Base-by-base conservation (phyloP, 2,329 filamentous ascomycete genomes). In the Beauveria asiatica region DNA sequence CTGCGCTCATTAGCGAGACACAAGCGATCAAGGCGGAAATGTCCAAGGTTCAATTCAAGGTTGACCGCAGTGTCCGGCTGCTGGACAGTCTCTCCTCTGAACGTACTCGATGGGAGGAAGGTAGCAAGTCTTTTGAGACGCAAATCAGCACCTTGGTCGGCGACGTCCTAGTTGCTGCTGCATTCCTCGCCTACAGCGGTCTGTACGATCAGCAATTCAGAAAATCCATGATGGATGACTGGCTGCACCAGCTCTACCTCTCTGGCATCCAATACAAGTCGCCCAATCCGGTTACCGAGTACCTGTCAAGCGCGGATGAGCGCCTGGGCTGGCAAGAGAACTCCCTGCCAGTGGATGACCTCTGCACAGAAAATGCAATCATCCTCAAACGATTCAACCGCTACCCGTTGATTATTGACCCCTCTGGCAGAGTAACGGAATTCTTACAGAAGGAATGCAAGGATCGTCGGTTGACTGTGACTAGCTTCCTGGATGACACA, bases 331-430 rank as follows among this genome's bases (percentile, higher is more conserved):
- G 94, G 94, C 95, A 99, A 76, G 88, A 92, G 68, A 90, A 99
- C 71, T 88, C 88, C 17, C 78, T 99, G 54, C 94, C 95, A 2
- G 93, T 97, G 5, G 94, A 99, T 71, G 94, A 99, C 70, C 83
- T 99, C 45, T 99, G 94, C 80, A 99, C 94, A 0, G 94, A 99
- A 75, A 99, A 99, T 70, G 94, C 95, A 49, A 97, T 99, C 69
- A 88, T 99, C 66, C 83, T 99, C 63, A 92, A 97, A 79, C 87
- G 94, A 61, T 99, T 97, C 85, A 99, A 99, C 78, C 85, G 94
- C 64, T 99, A 99, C 73, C 94, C 95, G 49, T 83, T 99, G 62
- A 97, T 99, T 73, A 96, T 99, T 72, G 94, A 99, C 73, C 95
- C 95, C 1, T 97, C 94, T 16, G 94, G 94, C 46, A 85, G 94